phyloP scores from a whole-genome alignment of 371 early-diverging fungal genomes.

The Rhizopus delemar region DNA sequence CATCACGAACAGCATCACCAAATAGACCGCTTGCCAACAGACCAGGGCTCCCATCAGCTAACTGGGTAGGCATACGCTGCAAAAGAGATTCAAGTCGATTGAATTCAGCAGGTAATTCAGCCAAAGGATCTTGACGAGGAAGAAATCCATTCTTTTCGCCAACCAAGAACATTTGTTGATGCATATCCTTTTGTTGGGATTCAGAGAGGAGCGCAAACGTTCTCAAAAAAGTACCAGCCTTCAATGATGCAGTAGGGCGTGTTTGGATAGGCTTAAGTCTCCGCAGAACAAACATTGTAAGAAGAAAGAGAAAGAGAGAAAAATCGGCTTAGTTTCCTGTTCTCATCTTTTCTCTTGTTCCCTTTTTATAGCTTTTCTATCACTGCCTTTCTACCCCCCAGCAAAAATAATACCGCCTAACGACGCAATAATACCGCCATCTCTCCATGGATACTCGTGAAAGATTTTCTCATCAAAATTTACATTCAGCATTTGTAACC shows the following conservation, averaged over 20 bases:
- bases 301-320: too few species aligned
- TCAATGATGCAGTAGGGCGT: slow-evolving; percentile 3
- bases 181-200: slow-evolving; percentile 17
- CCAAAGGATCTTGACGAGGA: slow-evolving; percentile 69
- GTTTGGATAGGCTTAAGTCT: slow-evolving; percentile 4
- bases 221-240: slow-evolving; percentile 3
- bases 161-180: slow-evolving; percentile 58
- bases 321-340: neutral
- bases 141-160: slow-evolving; percentile 71
- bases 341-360: neutral
- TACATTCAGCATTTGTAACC: too few species aligned
- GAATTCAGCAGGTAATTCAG: slow-evolving; percentile 67
- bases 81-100: slow-evolving; percentile 68
- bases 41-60: slow-evolving; percentile 69
- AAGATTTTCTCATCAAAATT: too few species aligned
- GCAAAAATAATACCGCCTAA: slow-evolving; percentile 8
- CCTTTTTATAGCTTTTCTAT: slow-evolving; percentile 5
- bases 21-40: slow-evolving; percentile 76
- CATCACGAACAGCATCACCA: slow-evolving; percentile 73
- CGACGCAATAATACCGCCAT: slow-evolving; percentile 26
- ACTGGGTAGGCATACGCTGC: slow-evolving; percentile 75
- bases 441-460: neutral
- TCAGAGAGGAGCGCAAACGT: slow-evolving; percentile 20
- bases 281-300: slow-evolving; percentile 15
- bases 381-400: too few species aligned